A percentile compares a stretch with the other conserved stretches of the same genome.
Evolutionary conservation across 495 filamentous ascomycete species (phyloP).

Genomic region (Penicillium atrosanguineum): DNA sequence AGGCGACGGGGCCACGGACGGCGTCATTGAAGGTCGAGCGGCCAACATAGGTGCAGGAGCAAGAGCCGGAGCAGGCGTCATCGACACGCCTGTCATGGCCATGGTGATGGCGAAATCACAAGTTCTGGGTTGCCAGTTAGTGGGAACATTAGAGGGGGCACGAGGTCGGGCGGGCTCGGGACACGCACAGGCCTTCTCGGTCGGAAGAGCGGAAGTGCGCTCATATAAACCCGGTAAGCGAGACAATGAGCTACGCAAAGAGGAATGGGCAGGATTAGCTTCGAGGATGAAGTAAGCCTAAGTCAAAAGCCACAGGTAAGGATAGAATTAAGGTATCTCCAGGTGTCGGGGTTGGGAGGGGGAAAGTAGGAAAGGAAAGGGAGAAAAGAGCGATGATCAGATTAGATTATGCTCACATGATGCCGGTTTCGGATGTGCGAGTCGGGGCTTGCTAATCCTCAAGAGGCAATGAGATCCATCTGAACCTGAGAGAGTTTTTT

Average conservation of each 20-base stretch:
- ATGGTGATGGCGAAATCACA: constrained; percentile 25
- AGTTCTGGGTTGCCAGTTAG: constrained; percentile 19
- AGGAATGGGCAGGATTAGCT: constrained; percentile 1
- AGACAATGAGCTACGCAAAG: constrained; percentile 9
- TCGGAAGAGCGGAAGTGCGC: constrained; percentile 45
- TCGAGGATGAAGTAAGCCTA: background rate
- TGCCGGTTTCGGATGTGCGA: constrained; percentile 27
- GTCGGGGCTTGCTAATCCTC: constrained; percentile 11
- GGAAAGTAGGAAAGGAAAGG: constrained; percentile 16
- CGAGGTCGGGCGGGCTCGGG: constrained; percentile 26
- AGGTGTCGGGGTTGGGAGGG: background rate
- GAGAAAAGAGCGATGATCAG: constrained; percentile 38
- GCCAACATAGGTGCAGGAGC: constrained; percentile 38
- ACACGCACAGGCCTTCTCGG: constrained; percentile 30
- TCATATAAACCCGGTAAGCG: constrained; percentile 37
- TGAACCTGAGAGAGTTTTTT: background rate
- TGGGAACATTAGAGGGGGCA: constrained; percentile 9
- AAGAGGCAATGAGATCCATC: background rate
- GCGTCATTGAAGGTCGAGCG: constrained; percentile 36
- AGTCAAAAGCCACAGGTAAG: background rate
- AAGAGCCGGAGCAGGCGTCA: constrained; percentile 28
- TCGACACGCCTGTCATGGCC: constrained; percentile 35
- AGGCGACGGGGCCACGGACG: constrained; percentile 39
- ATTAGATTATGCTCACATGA: constrained; percentile 45
- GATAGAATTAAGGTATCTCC: background rate